Evolutionary conservation across 495 filamentous ascomycete species (phyloP), one percentile per base, ranked within the genome.

Genomic region (Articulospora tetracladia): DNA sequence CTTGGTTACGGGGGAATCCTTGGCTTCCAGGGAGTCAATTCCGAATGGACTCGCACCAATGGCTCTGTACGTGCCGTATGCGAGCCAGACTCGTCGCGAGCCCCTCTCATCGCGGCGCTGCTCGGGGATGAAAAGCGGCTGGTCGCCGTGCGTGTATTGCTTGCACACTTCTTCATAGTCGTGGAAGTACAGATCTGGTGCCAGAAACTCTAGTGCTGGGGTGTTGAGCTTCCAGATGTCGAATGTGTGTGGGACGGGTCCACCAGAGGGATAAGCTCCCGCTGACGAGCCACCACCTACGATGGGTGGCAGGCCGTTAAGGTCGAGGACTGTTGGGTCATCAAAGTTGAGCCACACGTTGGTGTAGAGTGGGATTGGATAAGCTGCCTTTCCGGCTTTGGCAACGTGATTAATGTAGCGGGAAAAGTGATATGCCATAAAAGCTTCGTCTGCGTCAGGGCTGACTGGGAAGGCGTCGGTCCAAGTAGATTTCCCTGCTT

Each of bases 91-190:
- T 12, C 77, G 67, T 46, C 77, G 58, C 12, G 72, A 76, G 4
- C 76, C 76, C 52, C 74, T 72, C 41, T 78, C 77, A 61, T 80
- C 78, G 8, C 74, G 65, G 3, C 73, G 69, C 63, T 80, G 78
- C 68, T 79, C 78, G 17, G 78, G 77, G 49, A 80, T 79, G 66
- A 80, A 79, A 15, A 80, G 69, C 0, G 77, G 70, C 58, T 79
- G 75, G 55, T 74, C 70, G n/a, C 69, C 67, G 57, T 76, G 74
- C 11, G 69, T 57, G 61, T 81, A 81, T 28, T 74, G 68, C 4
- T 46, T 64, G 59, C 77, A 81, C 1, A 68, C 66, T 20, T 34
- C 70, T 8, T 64, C 54, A 48, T 81, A 80, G 54, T 81, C 73
- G 39, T 73, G 69, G 20, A 78, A 66, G 60, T 79, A 79, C 19